Percentiles rank a stretch among this genome's conserved stretches.
Conservation (phyloP, 83 land plant species). For the Thuja plicata region DNA sequence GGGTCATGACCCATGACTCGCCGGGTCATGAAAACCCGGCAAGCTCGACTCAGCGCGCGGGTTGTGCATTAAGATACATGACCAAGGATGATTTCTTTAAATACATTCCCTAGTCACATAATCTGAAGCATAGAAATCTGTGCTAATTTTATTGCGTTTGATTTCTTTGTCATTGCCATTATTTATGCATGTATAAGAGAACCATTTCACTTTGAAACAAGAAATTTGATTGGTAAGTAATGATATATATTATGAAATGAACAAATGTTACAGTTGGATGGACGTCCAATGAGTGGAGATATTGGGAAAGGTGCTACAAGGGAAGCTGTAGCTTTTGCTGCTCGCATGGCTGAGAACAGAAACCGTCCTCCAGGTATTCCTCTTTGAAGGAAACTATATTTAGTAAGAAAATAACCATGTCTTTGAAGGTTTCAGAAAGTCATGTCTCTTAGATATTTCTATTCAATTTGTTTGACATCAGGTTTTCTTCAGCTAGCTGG, state of each 20-base stretch:
- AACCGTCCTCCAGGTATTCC: constrained; percentile 70
- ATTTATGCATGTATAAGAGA: neutral
- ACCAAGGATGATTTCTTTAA: too few relatives aligned
- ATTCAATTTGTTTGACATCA: constrained; percentile 17
- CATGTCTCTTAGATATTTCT: neutral
- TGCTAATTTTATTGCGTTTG: neutral
- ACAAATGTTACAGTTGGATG: constrained; percentile 73
- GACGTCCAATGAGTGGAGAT: constrained; percentile 98
- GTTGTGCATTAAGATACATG: too few relatives aligned
- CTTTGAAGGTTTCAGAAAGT: neutral
- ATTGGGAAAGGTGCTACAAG: constrained; percentile 92
- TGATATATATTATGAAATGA: neutral
- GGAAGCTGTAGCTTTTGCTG: constrained; percentile 76
- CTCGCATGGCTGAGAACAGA: constrained; percentile 36
- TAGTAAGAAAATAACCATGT: constrained; percentile 4
- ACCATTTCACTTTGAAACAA: neutral
- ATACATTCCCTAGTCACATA: too few relatives aligned
- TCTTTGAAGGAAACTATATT: constrained; percentile 1
- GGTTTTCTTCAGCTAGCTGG: constrained; percentile 97
- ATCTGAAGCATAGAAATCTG: neutral
- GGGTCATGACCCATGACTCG: too few relatives aligned
- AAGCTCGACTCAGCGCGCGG: too few relatives aligned
- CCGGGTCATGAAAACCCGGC: too few relatives aligned
- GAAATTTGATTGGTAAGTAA: neutral
- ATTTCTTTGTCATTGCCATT: neutral